Evolutionary conservation across 768 basidiomycete genomes (phyloP).

Genomic region (Russula ochroleuca): DNA sequence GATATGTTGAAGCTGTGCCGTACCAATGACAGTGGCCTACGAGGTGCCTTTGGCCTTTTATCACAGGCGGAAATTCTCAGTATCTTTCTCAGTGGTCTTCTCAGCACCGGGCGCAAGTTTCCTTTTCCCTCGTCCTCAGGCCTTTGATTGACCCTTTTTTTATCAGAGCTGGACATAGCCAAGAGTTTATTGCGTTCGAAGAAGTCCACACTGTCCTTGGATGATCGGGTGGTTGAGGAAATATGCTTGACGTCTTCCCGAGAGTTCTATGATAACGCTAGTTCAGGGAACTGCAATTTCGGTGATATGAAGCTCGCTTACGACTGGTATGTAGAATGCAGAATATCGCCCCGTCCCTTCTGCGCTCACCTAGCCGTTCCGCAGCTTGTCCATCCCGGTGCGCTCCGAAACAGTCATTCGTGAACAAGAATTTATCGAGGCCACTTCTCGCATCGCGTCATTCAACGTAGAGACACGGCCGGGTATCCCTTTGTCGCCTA

Average conservation of each 20-base stretch:
- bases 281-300: constrained; percentile 82
- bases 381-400: constrained; percentile 71
- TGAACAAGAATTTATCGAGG: constrained; percentile 94
- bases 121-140: neutral
- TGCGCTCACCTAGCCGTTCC: neutral
- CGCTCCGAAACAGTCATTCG: constrained; percentile 54
- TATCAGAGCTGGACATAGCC: constrained; percentile 67
- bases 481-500: constrained; percentile 76
- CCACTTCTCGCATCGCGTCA: constrained; percentile 91
- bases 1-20: constrained; percentile 84
- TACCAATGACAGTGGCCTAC: constrained; percentile 55
- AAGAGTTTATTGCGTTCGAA: constrained; percentile 52
- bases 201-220: constrained; percentile 46
- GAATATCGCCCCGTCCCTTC: neutral
- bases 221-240: constrained; percentile 55
- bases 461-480: constrained; percentile 78
- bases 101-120: constrained; percentile 83
- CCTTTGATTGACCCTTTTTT: constrained; percentile 13
- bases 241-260: constrained; percentile 76
- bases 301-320: constrained; percentile 98
- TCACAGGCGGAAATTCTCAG: constrained; percentile 62
- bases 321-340: constrained; percentile 64
- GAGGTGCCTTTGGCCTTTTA: constrained; percentile 78
- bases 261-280: constrained; percentile 95
- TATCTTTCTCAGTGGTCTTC: constrained; percentile 83